phyloP scores from a whole-genome alignment of 306 rosid genomes.

The Mimosa pudica region DNA sequence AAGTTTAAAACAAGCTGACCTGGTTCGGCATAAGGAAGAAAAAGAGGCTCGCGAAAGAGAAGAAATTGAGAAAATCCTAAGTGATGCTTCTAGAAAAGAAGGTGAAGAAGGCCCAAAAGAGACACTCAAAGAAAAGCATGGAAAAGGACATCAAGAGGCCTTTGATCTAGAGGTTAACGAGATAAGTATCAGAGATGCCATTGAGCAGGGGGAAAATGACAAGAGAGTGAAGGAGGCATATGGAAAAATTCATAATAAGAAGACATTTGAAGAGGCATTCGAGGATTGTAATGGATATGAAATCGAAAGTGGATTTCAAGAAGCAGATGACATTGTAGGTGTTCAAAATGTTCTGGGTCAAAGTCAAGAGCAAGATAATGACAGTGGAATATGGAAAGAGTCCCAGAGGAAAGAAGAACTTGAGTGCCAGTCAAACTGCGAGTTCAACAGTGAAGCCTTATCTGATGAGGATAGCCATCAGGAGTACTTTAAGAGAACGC shows the following conservation, averaged over 20 bases:
- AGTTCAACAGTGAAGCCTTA: constrained; percentile 22
- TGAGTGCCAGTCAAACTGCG: constrained; percentile 29
- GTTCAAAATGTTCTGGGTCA: constrained; percentile 22
- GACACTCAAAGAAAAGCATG: constrained; percentile 48
- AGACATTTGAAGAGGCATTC: constrained; percentile 20
- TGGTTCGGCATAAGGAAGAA: constrained; percentile 35
- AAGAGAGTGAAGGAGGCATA: constrained; percentile 17
- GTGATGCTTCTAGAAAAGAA: constrained; percentile 39
- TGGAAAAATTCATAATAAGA: constrained; percentile 33
- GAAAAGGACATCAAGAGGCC: constrained; percentile 41
- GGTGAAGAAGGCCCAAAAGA: constrained; percentile 37
- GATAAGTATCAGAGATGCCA: constrained; percentile 35
- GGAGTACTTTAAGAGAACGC: constrained; percentile 32
- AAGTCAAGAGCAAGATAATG: constrained; percentile 35
- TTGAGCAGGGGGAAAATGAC: constrained; percentile 37
- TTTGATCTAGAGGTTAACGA: constrained; percentile 46
- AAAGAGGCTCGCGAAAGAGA: constrained; percentile 47
- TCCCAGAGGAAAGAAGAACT: constrained; percentile 34
- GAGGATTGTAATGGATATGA: constrained; percentile 38
- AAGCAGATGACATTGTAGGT: constrained; percentile 13
- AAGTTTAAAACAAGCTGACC: constrained; percentile 39
- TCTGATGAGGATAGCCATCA: constrained; percentile 36
- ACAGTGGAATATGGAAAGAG: constrained; percentile 23
- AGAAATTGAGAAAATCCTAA: constrained; percentile 41
- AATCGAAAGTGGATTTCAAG: constrained; percentile 31